Conservation (phyloP, 140 eudicot genomes). For the Cichorium intybus region DNA sequence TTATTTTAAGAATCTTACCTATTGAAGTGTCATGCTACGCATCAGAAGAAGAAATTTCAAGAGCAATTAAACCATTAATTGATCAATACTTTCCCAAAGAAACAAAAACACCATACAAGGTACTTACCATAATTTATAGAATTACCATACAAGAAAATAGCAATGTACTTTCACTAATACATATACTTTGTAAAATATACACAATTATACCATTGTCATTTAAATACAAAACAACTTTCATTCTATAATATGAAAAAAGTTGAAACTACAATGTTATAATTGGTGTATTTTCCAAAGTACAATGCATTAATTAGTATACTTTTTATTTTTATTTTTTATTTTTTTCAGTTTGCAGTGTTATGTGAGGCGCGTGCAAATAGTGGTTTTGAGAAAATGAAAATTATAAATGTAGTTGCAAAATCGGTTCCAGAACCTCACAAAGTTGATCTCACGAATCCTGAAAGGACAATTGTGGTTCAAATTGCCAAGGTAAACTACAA, state of each 20-base stretch:
- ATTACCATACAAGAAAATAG: background rate
- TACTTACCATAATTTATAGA: slow-evolving; percentile 14
- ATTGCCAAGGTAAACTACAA: slow-evolving; percentile 64
- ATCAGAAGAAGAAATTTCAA: slow-evolving; percentile 80
- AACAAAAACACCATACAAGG: slow-evolving; percentile 70
- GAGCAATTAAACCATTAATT: slow-evolving; percentile 77
- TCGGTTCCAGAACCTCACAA: slow-evolving; percentile 85
- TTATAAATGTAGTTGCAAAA: slow-evolving; percentile 82
- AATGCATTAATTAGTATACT: background rate
- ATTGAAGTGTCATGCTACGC: slow-evolving; percentile 87
- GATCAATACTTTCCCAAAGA: slow-evolving; percentile 69
- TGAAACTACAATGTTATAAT: background rate
- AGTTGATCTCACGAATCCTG: slow-evolving; percentile 90
- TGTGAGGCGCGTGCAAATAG: slow-evolving; percentile 97
- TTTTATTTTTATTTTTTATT: background rate
- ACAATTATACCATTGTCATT: background rate
- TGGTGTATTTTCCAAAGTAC: background rate
- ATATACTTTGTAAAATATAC: background rate
- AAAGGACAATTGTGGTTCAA: slow-evolving; percentile 80
- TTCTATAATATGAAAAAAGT: background rate
- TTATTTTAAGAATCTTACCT: slow-evolving; percentile 80
- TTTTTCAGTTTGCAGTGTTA: slow-evolving; percentile 72
- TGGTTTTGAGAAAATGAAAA: slow-evolving; percentile 76
- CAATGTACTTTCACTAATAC: background rate
- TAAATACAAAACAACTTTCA: background rate